Percentiles rank a stretch among this genome's conserved stretches.
Conservation (phyloP, 2,329 filamentous ascomycete genomes). For the Aspergillus transmontanensis region DNA sequence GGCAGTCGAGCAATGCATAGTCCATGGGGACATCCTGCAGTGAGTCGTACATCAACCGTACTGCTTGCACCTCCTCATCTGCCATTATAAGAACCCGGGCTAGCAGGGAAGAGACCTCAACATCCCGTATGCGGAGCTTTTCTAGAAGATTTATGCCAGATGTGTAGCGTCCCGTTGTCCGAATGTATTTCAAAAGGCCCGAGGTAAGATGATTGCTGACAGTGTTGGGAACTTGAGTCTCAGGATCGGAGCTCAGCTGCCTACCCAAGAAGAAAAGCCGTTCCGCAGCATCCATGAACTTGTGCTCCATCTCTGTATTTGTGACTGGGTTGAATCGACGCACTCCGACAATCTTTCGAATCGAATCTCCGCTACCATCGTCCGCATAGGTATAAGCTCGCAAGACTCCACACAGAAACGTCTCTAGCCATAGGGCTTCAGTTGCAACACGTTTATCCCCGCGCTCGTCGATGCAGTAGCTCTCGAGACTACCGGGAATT, state of each 20-base stretch:
- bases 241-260: conserved; percentile 93
- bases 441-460: conserved; percentile 92
- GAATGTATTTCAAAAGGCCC: conserved; percentile 91
- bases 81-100: conserved; percentile 91
- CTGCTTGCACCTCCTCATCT: conserved; percentile 95
- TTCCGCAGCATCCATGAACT: conserved; percentile 91
- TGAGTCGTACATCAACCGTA: conserved; percentile 83
- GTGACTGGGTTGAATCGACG: conserved; percentile 96
- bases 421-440: conserved; percentile 95
- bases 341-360: conserved; percentile 96
- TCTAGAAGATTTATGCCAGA: conserved; percentile 98
- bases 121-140: conserved; percentile 85
- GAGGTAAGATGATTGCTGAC: conserved; percentile 94
- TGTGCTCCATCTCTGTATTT: conserved; percentile 96
- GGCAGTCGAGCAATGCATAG: conserved; percentile 91
- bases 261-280: conserved; percentile 93
- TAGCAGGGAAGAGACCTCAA: conserved; percentile 90
- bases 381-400: conserved; percentile 96
- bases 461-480: conserved; percentile 95
- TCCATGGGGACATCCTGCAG: conserved; percentile 95
- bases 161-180: conserved; percentile 89
- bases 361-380: conserved; percentile 88
- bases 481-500: conserved; percentile 94
- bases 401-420: conserved; percentile 92
- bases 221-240: conserved; percentile 95